Percentiles rank a stretch among this genome's conserved stretches.
Conservation (phyloP, 805 yeast species). For the Pichia cabralensis region DNA sequence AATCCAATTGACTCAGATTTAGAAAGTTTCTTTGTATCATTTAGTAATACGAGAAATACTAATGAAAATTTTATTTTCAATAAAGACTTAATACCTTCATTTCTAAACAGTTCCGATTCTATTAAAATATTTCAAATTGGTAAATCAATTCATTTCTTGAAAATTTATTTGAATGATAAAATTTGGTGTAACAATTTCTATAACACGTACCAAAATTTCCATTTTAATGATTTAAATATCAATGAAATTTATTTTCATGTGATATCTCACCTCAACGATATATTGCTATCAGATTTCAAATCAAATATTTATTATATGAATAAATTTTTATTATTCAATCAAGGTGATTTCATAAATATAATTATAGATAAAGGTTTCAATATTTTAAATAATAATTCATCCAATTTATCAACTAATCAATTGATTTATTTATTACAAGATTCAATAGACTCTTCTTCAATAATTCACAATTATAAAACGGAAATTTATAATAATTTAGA, state of each 20-base stretch:
- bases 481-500: constrained; percentile 51
- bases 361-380: constrained; percentile 46
- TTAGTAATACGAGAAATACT: no score
- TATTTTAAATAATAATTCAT: constrained; percentile 51
- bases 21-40: constrained; percentile 54
- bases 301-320: constrained; percentile 54
- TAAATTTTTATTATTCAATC: constrained; percentile 57
- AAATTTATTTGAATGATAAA: constrained; percentile 5
- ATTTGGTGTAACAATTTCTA: constrained; percentile 6
- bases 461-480: constrained; percentile 28
- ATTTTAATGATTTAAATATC: constrained; percentile 19
- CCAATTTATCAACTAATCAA: constrained; percentile 52
- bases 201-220: constrained; percentile 15
- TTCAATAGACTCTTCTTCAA: constrained; percentile 47
- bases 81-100: constrained; percentile 34
- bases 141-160: constrained; percentile 42
- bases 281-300: constrained; percentile 39
- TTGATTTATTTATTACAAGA: constrained; percentile 56
- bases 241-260: constrained; percentile 38
- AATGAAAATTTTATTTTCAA: constrained; percentile 3
- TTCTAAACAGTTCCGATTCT: constrained; percentile 32
- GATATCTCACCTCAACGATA: constrained; percentile 34
- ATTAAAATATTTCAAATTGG: constrained; percentile 57
- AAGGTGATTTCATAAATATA: constrained; percentile 73
- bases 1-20: no score